Conservation (phyloP, 2,329 filamentous ascomycete genomes). For the Xylariomycetidae sp. region DNA sequence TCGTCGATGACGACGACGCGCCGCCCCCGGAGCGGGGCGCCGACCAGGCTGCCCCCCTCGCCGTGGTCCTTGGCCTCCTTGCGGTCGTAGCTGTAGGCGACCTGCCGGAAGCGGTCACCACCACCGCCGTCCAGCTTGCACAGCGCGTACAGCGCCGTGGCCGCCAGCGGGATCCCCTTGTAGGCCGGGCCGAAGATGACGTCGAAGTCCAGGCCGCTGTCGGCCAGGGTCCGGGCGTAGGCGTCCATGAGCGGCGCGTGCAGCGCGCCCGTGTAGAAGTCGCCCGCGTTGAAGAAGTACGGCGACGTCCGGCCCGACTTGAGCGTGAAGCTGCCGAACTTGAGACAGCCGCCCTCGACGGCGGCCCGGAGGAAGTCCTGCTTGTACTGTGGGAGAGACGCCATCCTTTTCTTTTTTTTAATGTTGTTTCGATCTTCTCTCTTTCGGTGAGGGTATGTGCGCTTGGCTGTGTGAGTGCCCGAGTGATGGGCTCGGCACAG, state of each 20-base stretch:
- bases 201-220: slow-evolving; percentile 58
- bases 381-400: slow-evolving; percentile 64
- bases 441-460: no score
- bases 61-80: slow-evolving; percentile 97
- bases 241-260: slow-evolving; percentile 74
- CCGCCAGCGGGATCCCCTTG: slow-evolving; percentile 92
- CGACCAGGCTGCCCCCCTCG: slow-evolving; percentile 90
- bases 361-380: slow-evolving; percentile 66
- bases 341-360: slow-evolving; percentile 65
- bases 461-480: no score
- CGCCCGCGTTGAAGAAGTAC: slow-evolving; percentile 97
- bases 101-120: slow-evolving; percentile 58
- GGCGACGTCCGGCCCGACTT: slow-evolving; percentile 90
- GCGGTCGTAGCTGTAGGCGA: slow-evolving; percentile 87
- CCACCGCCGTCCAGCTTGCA: slow-evolving; percentile 63
- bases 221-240: slow-evolving; percentile 64
- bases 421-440: no score
- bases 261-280: slow-evolving; percentile 78
- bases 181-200: slow-evolving; percentile 92
- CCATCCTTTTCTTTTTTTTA: no score
- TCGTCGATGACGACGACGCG: slow-evolving; percentile 89
- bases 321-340: slow-evolving; percentile 80
- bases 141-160: slow-evolving; percentile 71
- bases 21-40: slow-evolving; percentile 79
- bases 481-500: no score